A percentile compares a stretch with the other conserved stretches of the same genome.
phyloP scores from a whole-genome alignment of 2,329 filamentous ascomycete genomes.

The Venturia pyrina region DNA sequence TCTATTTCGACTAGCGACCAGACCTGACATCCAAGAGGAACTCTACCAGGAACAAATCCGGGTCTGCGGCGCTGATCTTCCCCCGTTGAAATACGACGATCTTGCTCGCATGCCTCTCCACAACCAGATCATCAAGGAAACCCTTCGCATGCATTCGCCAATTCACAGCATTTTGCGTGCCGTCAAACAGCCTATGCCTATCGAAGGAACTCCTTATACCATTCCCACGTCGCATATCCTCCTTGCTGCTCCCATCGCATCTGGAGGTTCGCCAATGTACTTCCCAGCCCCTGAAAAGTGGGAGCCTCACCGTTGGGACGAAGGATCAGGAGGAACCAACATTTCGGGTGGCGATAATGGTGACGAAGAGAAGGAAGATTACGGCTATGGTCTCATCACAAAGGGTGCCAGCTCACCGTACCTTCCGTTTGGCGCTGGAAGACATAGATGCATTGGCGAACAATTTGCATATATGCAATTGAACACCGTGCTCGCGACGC shows the following conservation, averaged over 20 bases:
- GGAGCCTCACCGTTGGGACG: conserved; percentile 89
- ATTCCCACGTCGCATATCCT: conserved; percentile 74
- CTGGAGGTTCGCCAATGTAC: conserved; percentile 58
- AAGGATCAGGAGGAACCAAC: conserved; percentile 42
- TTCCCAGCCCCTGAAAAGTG: conserved; percentile 77
- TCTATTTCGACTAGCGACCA: conserved; percentile 66
- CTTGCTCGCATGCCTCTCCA: conserved; percentile 72
- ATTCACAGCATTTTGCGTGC: conserved; percentile 94
- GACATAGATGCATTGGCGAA: conserved; percentile 92
- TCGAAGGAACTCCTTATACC: conserved; percentile 72
- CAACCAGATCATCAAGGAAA: conserved; percentile 80
- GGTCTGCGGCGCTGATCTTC: conserved; percentile 63
- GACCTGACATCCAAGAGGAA: conserved; percentile 69
- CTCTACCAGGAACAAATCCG: conserved; percentile 73
- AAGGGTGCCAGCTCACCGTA: conserved; percentile 87
- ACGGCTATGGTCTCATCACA: conserved; percentile 85
- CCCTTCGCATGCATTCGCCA: conserved; percentile 78
- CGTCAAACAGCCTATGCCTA: conserved; percentile 77
- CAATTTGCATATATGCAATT: conserved; percentile 92
- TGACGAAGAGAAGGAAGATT: conserved; percentile 69
- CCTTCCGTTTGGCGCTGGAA: conserved; percentile 84
- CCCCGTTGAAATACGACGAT: conserved; percentile 65
- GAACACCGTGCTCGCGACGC: conserved; percentile 68
- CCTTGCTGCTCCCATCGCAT: conserved; percentile 76
- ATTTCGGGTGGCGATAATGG: conserved; percentile 45